These are phyloP conservation scores for Penicillium lividum DNA, from an alignment of 495 filamentous ascomycete genomes.

Conservation along the genomic window DNA sequence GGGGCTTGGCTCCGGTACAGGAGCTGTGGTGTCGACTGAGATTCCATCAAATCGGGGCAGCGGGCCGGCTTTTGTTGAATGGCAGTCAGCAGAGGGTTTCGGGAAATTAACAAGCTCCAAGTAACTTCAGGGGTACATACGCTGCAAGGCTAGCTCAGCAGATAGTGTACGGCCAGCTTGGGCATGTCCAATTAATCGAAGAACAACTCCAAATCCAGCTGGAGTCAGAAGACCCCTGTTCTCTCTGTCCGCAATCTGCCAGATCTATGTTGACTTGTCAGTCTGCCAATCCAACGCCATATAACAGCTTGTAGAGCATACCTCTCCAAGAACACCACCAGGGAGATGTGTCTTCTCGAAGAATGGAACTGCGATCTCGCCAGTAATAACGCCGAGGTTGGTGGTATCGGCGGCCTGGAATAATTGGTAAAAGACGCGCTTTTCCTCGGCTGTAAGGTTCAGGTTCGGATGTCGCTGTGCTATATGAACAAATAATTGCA, in stretches of 20 bases:
- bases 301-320: constrained; percentile 38
- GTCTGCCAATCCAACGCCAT: background rate
- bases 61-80: constrained; percentile 66
- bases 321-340: constrained; percentile 84
- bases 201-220: constrained; percentile 84
- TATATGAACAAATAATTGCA: constrained; percentile 14
- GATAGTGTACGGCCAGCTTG: constrained; percentile 81
- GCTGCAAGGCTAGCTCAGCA: constrained; percentile 70
- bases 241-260: constrained; percentile 97
- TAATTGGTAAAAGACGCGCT: constrained; percentile 86
- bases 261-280: constrained; percentile 64
- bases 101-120: background rate
- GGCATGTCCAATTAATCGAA: constrained; percentile 93
- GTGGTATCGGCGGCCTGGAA: constrained; percentile 89
- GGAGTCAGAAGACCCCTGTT: constrained; percentile 92
- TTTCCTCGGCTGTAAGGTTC: constrained; percentile 89
- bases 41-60: constrained; percentile 86
- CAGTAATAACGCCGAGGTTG: constrained; percentile 88
- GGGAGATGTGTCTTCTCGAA: constrained; percentile 94
- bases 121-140: constrained; percentile 40
- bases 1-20: constrained; percentile 43
- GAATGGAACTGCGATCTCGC: constrained; percentile 94
- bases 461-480: constrained; percentile 62
- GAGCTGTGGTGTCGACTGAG: constrained; percentile 43
- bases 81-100: background rate